These are phyloP conservation scores for Dothidotthia symphoricarpi DNA, from an alignment of 2,329 filamentous ascomycete species.

Conservation along the genomic window DNA sequence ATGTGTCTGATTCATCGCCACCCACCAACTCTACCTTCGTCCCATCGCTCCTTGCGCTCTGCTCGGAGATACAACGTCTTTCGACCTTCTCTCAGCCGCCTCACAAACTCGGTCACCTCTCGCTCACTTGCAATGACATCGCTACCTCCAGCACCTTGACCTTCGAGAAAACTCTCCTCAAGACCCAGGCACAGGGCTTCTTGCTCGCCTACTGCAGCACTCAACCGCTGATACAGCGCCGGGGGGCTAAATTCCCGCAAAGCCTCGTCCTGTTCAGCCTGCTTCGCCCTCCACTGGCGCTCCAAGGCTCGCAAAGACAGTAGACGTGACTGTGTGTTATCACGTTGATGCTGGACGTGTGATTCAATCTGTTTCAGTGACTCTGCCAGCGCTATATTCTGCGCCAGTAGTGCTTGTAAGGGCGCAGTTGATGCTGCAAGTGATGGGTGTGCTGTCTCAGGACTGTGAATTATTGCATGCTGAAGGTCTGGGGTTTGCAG, in stretches of 20 bases:
- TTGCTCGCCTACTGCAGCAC: slow-evolving; percentile 76
- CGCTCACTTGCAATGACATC: slow-evolving; percentile 64
- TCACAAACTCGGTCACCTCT: slow-evolving; percentile 82
- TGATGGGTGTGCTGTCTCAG: slow-evolving; percentile 68
- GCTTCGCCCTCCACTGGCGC: slow-evolving; percentile 86
- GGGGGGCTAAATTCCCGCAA: slow-evolving; percentile 82
- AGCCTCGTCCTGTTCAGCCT: slow-evolving; percentile 82
- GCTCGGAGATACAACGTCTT: slow-evolving; percentile 75
- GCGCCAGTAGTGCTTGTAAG: slow-evolving; percentile 63
- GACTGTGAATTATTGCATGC: slow-evolving; percentile 68
- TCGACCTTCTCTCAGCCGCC: slow-evolving; percentile 75
- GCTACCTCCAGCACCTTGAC: slow-evolving; percentile 45
- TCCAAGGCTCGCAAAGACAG: slow-evolving; percentile 82
- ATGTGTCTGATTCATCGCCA: slow-evolving; percentile 59
- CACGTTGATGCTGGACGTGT: slow-evolving; percentile 61
- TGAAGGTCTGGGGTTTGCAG: slow-evolving; percentile 66
- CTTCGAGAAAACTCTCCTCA: slow-evolving; percentile 89
- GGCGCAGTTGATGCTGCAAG: slow-evolving; percentile 63
- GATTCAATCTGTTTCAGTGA: slow-evolving; percentile 62
- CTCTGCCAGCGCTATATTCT: slow-evolving; percentile 69
- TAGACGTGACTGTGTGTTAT: slow-evolving; percentile 74
- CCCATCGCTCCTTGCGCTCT: slow-evolving; percentile 91
- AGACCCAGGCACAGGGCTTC: slow-evolving; percentile 75
- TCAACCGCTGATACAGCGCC: slow-evolving; percentile 78
- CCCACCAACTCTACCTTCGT: slow-evolving; percentile 89